Base-by-base conservation (phyloP, 1,284 basidiomycete species). In the Dichomitus squalens region DNA sequence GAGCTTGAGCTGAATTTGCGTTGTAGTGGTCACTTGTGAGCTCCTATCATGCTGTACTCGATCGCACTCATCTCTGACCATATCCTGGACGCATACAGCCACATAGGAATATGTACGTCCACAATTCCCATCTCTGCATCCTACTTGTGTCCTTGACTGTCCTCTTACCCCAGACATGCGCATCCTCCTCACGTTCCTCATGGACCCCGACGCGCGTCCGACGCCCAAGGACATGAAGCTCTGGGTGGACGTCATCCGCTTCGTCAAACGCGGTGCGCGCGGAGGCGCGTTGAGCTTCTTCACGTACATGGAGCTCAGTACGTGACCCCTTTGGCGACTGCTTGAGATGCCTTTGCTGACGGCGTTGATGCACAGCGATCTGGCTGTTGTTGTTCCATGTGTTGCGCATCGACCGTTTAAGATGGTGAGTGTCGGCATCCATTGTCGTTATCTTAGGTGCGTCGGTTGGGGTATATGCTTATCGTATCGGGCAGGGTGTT, bases 161-260 rank as follows among this genome's bases (percentile, higher is more conserved):
- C 6, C 11, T 9, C 12, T 16, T 27, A 36, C 36, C 3, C 7
- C 70, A 72, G 81, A 86, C 64, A 83, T 80, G 1, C 79, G 86
- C 21, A 83, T 86, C 34, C 77, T 85, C 8, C 73, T 85, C 25
- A 78, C 80, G 3, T 79, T 87, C 64, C 75, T 87, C 18, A 75
- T 86, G 67, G 85, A 87, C 65, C 69, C 75, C 27, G 64, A 69
- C 27, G 79, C 82, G 0, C 76, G 84, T 0, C 85, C 86, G 2
- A 63, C 67, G 12, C 74, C 79, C 2, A 76, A 79, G 40, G 80
- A 85, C 61, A 86, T 85, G 84, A 83, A 84, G 63, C 75, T 85
- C 8, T 87, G 85, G 85, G 85, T 87, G 36, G 83, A 87, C 66
- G 72, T 78, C 36, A 73, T 86, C 38, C 75, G 80, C n/a, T 85